Base-by-base conservation (phyloP, 2,329 filamentous ascomycete genomes). In the Penicillium sp. region DNA sequence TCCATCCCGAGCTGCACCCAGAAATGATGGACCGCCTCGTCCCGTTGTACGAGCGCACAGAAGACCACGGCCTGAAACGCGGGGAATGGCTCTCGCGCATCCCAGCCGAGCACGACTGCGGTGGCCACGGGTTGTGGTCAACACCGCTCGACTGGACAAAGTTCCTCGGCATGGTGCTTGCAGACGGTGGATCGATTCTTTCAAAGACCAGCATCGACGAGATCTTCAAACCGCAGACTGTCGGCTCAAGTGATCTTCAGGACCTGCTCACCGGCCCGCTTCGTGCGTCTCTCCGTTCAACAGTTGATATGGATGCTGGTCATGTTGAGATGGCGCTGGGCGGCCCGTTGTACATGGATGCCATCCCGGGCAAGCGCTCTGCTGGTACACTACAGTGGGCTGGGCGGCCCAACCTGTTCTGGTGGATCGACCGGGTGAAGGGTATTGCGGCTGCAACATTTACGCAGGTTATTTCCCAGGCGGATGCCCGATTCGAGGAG, bases 321-420 rank as follows among this genome's bases (percentile, higher is more conserved):
- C 41, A 33, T 9, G 19, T 45, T 27, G 33, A 44, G 19, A 44
- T 44, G 8, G 41, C 41, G 12, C 31, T 44, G 13, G 41, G 41
- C 9, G 41, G 41, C 19, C 41, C 41, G 3, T 22, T 44, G 19
- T 44, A 44, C 27, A 14, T 29, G 30, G 41, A 44, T 28, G 19
- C 19, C 14, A 44, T 44, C 16, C 41, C 41, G 25, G 41, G 41
- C 4, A 44, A 37, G 30, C 31, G 41, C n/a, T 44, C 41, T 36
- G 41, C 41, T 11, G 41, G 41, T 13, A 60, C 54, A 4, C 41
- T 59, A 37, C 37, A 51, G 18, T 60, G 56, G 58, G 53, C 52
- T 13, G 58, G 58, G 13, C 48, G 56, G 30, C 56, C 58, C 12
- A 60, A 60, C 39, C 29, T 58, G n/a, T 56, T 56, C 34, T 59